Evolutionary conservation across 352 stramenopile genomes (phyloP).

Genomic region (Phytophthora agathidicida): DNA sequence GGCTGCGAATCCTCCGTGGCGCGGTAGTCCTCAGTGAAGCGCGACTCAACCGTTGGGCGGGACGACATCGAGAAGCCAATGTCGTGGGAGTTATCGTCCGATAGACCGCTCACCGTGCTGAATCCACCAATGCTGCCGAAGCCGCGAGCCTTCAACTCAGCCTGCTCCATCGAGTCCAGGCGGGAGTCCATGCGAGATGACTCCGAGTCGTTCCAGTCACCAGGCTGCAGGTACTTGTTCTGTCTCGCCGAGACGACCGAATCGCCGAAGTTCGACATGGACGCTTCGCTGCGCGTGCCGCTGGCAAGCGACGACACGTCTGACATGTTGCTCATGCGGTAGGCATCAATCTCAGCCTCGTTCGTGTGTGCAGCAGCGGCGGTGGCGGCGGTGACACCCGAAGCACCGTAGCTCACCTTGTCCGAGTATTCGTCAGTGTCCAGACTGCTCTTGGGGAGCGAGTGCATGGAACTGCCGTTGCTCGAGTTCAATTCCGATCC

Average conservation of each 20-base stretch:
- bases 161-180: conserved; percentile 42
- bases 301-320: conserved; percentile 52
- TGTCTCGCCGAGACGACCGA: conserved; percentile 45
- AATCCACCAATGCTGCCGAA: conserved; percentile 43
- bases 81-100: conserved; percentile 35
- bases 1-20: conserved; percentile 18
- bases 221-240: conserved; percentile 48
- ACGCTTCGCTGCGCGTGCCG: conserved; percentile 44
- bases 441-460: conserved; percentile 26
- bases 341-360: conserved; percentile 25
- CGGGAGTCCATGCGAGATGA: conserved; percentile 46
- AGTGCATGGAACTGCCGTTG: conserved; percentile 27
- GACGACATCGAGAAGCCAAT: conserved; percentile 51
- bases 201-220: conserved; percentile 58
- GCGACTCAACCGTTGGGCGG: conserved; percentile 32
- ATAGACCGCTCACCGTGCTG: conserved; percentile 47
- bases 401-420: conserved; percentile 34
- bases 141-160: conserved; percentile 32
- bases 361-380: conserved; percentile 20
- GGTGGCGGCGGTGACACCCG: no score
- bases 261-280: conserved; percentile 64
- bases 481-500: conserved; percentile 52
- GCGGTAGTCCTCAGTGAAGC: conserved; percentile 30
- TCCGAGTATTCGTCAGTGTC: conserved; percentile 38
- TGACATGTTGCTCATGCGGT: conserved; percentile 46